Evolutionary conservation across 768 basidiomycete species (phyloP).

Genomic region (Leucocoprinus leucothites): DNA sequence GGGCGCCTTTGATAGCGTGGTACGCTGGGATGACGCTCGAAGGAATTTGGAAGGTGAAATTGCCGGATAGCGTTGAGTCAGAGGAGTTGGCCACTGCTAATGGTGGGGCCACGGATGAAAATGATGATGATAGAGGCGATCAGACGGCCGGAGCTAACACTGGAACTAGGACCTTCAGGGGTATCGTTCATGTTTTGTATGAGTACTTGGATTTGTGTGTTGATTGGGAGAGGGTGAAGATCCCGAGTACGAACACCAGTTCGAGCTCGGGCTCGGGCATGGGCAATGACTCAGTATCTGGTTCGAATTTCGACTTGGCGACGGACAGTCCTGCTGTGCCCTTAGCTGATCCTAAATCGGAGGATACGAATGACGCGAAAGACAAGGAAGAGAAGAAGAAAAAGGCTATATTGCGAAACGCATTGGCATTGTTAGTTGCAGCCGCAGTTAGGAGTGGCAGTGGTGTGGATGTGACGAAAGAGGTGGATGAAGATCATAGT

Average conservation of each 20-base stretch:
- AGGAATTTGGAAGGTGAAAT: constrained; percentile 49
- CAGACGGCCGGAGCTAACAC: constrained; percentile 22
- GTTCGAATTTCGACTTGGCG: not conserved
- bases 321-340: not conserved
- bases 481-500: constrained; percentile 51
- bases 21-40: constrained; percentile 56
- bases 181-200: constrained; percentile 50
- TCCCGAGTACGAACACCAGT: constrained; percentile 20
- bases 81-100: not conserved
- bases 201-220: constrained; percentile 62
- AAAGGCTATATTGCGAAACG: constrained; percentile 42
- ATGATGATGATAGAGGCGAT: not conserved
- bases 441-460: constrained; percentile 50
- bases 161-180: constrained; percentile 32
- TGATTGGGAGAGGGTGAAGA: constrained; percentile 53
- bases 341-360: no score
- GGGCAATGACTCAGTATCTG: not conserved
- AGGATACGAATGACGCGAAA: no score
- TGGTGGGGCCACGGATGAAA: constrained; percentile 13
- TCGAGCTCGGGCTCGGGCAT: not conserved
- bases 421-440: constrained; percentile 48
- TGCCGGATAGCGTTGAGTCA: constrained; percentile 34
- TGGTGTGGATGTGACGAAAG: constrained; percentile 53
- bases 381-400: constrained; percentile 24
- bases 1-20: constrained; percentile 65